Evolutionary conservation across 1,284 basidiomycete species (phyloP).

Genomic region (Ceratobasidium papillatum): DNA sequence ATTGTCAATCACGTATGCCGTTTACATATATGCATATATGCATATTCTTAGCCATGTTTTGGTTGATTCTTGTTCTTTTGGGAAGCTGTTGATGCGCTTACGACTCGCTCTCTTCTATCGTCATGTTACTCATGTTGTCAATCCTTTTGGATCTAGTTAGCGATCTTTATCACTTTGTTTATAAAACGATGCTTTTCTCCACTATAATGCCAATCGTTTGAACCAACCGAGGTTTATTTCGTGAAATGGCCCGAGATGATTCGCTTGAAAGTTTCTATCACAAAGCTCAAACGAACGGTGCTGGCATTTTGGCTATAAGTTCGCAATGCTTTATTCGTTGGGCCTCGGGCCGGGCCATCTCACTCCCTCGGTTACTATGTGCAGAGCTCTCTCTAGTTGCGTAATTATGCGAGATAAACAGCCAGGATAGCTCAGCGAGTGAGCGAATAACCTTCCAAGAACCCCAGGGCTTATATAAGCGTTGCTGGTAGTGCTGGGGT

Average conservation of each 20-base stretch:
- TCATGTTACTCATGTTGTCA: not conserved
- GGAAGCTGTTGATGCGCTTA: not conserved
- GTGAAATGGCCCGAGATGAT: too few species aligned
- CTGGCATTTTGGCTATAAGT: too few species aligned
- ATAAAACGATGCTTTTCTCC: not conserved
- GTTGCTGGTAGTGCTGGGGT: too few species aligned
- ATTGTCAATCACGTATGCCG: not conserved
- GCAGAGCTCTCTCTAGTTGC: too few species aligned
- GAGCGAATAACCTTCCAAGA: too few species aligned
- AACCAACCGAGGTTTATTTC: not conserved
- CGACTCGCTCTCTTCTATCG: not conserved
- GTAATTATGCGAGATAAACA: too few species aligned
- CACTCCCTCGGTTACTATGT: too few species aligned
- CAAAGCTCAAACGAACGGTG: not conserved
- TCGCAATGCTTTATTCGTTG: too few species aligned
- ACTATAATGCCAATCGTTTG: slow-evolving; percentile 8
- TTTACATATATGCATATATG: slow-evolving; percentile 17
- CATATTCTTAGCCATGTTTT: slow-evolving; percentile 5
- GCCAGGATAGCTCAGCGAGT: too few species aligned
- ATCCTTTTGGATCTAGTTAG: not conserved
- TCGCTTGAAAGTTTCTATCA: not conserved
- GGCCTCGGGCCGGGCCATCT: too few species aligned
- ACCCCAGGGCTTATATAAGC: too few species aligned
- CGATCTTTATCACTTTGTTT: not conserved
- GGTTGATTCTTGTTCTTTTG: not conserved